Conservation (phyloP, 1,139 yeast species). For the Pneumocystis canis region DNA sequence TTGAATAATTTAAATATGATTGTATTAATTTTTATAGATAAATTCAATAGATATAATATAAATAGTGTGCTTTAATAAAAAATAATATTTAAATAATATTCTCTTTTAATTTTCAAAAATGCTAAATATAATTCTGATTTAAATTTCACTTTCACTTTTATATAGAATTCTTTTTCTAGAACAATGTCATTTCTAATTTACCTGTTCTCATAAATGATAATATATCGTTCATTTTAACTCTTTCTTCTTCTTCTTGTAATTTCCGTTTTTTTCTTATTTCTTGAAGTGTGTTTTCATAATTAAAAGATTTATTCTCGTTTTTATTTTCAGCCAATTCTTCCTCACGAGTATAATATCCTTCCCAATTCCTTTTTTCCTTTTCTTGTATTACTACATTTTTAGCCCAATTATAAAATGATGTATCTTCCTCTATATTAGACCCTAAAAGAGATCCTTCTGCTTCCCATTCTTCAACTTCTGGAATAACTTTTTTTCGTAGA, state of each 20-base stretch:
- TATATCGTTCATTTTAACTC: neutral
- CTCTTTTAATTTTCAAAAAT: neutral
- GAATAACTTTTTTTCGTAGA: slow-evolving; percentile 69
- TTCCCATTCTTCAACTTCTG: slow-evolving; percentile 75
- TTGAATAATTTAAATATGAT: too few relatives aligned
- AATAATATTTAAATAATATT: neutral
- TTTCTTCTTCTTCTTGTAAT: neutral
- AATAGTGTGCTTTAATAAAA: too few relatives aligned
- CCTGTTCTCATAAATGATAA: neutral
- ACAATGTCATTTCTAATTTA: neutral
- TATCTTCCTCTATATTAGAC: neutral
- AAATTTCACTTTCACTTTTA: too few relatives aligned
- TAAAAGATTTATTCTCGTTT: neutral
- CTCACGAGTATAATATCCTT: neutral
- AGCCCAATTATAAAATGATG: neutral
- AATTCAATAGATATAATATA: too few relatives aligned
- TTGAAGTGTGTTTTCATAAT: neutral
- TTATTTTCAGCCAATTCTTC: neutral
- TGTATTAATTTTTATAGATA: too few relatives aligned
- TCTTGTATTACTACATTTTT: neutral
- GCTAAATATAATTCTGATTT: neutral
- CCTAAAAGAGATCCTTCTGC: neutral
- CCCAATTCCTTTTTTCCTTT: neutral
- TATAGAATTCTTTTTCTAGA: neutral
- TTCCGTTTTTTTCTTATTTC: neutral